Evolutionary conservation across 2,329 filamentous ascomycete species (phyloP).

Genomic region (Fusarium dimerum): DNA sequence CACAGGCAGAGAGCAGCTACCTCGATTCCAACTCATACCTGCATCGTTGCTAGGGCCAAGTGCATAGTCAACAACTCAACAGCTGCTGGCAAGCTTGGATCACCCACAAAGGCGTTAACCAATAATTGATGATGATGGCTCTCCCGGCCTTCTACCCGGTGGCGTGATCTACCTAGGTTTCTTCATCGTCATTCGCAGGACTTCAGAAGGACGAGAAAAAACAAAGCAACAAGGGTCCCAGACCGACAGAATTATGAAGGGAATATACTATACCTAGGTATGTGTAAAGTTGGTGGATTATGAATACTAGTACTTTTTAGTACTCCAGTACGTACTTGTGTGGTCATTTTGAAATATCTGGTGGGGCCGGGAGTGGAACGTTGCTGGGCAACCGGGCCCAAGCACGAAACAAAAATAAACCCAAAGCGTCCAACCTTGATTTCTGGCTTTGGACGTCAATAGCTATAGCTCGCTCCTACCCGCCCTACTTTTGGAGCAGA

Average conservation of each 20-base stretch:
- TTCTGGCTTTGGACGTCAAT: background rate
- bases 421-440: background rate
- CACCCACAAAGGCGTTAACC: background rate
- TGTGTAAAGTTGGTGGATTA: too few species aligned
- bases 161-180: constrained; percentile 28
- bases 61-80: constrained; percentile 13
- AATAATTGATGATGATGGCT: constrained; percentile 15
- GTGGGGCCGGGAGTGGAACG: background rate
- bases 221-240: constrained; percentile 2
- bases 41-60: background rate
- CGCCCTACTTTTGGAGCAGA: background rate
- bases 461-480: background rate
- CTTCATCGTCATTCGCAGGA: constrained; percentile 24
- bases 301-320: too few species aligned
- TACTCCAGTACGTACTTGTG: background rate
- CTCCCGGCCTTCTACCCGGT: constrained; percentile 19
- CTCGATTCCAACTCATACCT: background rate
- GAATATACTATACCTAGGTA: too few species aligned
- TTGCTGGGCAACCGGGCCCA: background rate
- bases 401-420: background rate
- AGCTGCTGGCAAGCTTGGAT: constrained; percentile 14
- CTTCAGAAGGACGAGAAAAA: constrained; percentile 6
- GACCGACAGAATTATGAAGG: background rate
- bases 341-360: background rate
- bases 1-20: too few species aligned